phyloP scores from a whole-genome alignment of 352 stramenopile genomes.

The Pythium aquatile region DNA sequence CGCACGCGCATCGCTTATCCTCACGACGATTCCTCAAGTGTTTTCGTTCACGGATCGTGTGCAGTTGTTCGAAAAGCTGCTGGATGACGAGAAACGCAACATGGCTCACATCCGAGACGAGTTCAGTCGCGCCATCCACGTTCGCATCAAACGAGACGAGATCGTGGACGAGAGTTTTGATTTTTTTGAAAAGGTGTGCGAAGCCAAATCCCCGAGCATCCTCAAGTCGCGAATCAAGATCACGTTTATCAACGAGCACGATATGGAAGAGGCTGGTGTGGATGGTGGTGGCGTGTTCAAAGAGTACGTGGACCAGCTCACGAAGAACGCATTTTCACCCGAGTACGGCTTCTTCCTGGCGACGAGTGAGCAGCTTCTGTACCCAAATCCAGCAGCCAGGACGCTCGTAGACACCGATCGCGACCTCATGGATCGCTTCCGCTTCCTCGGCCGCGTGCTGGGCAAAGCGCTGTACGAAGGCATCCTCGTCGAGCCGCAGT shows the following conservation, averaged over 20 bases:
- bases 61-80: conserved; percentile 65
- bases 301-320: conserved; percentile 94
- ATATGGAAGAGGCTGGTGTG: conserved; percentile 93
- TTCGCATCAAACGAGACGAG: conserved; percentile 71
- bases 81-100: conserved; percentile 61
- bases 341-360: conserved; percentile 81
- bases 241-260: conserved; percentile 92
- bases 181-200: conserved; percentile 62
- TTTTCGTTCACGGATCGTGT: conserved; percentile 81
- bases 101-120: conserved; percentile 53
- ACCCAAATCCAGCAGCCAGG: conserved; percentile 91
- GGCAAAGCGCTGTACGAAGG: conserved; percentile 96
- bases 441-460: conserved; percentile 93
- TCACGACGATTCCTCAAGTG: conserved; percentile 76
- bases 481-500: conserved; percentile 96
- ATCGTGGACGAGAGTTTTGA: conserved; percentile 91
- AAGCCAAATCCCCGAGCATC: conserved; percentile 52
- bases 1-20: conserved; percentile 46
- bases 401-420: conserved; percentile 63
- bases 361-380: conserved; percentile 87
- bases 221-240: conserved; percentile 90
- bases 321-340: conserved; percentile 87
- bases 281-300: conserved; percentile 98
- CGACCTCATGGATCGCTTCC: conserved; percentile 91
- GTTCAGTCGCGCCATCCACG: conserved; percentile 47